Conservation (phyloP, 345 rosid species). For the Cardamine chenopodiifolia region DNA sequence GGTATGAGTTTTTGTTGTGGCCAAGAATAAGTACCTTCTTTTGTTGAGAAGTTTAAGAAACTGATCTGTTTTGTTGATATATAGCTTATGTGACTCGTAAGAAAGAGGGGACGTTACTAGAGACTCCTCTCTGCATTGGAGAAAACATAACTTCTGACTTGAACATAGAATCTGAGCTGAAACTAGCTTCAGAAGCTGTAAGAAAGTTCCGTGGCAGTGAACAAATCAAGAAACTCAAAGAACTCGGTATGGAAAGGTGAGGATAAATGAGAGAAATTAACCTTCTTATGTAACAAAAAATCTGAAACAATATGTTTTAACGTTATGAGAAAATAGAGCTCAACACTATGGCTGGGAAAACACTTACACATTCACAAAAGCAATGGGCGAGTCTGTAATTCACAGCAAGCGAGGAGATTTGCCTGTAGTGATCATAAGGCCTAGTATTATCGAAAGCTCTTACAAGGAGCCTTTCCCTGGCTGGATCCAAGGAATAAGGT, state of each 20-base stretch:
- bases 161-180: conserved; percentile 48
- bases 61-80: background rate
- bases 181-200: conserved; percentile 40
- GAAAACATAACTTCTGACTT: conserved; percentile 29
- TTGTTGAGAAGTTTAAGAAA: conserved; percentile 4
- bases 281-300: background rate
- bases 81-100: conserved; percentile 69
- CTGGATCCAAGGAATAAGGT: conserved; percentile 79
- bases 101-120: conserved; percentile 50
- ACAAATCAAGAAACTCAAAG: conserved; percentile 39
- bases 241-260: conserved; percentile 49
- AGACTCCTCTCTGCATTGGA: conserved; percentile 35
- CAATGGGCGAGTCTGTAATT: conserved; percentile 80
- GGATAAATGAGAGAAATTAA: background rate
- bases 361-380: conserved; percentile 83
- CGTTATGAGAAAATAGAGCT: conserved; percentile 50
- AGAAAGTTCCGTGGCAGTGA: conserved; percentile 25
- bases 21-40: conserved; percentile 19
- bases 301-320: background rate
- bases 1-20: conserved; percentile 45
- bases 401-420: conserved; percentile 51
- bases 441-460: conserved; percentile 71
- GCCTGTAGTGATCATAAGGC: conserved; percentile 62
- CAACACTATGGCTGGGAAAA: conserved; percentile 80
- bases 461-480: conserved; percentile 88